Conservation (phyloP, 495 filamentous ascomycete genomes). For the Talaromyces nanjingensis region DNA sequence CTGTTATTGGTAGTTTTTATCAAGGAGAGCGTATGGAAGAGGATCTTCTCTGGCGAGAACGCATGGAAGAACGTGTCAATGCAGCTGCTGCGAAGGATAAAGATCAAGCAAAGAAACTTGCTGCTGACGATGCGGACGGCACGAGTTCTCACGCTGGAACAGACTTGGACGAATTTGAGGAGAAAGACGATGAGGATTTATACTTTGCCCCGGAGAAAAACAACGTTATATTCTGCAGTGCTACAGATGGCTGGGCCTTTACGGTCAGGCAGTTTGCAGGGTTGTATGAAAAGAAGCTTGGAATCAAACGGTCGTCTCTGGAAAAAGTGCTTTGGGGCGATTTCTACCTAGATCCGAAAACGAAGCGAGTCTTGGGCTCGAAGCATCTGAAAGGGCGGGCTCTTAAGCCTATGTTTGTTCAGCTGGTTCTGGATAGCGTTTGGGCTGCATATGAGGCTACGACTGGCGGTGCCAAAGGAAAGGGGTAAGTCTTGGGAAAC, state of each 20-base stretch:
- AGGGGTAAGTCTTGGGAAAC: slow-evolving; percentile 53
- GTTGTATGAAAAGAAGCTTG: slow-evolving; percentile 93
- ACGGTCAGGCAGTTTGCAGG: slow-evolving; percentile 90
- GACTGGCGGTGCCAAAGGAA: slow-evolving; percentile 69
- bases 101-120: slow-evolving; percentile 38
- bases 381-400: slow-evolving; percentile 90
- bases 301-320: slow-evolving; percentile 82
- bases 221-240: slow-evolving; percentile 98
- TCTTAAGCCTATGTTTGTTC: slow-evolving; percentile 96
- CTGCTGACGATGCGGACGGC: slow-evolving; percentile 29
- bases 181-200: slow-evolving; percentile 91
- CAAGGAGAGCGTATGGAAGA: slow-evolving; percentile 99
- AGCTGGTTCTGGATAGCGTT: slow-evolving; percentile 89
- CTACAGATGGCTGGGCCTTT: slow-evolving; percentile 97
- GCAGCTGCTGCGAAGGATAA: slow-evolving; percentile 36
- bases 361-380: slow-evolving; percentile 79
- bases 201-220: slow-evolving; percentile 98
- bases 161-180: slow-evolving; percentile 57
- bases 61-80: slow-evolving; percentile 77
- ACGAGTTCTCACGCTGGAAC: slow-evolving; percentile 12
- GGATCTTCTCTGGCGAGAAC: slow-evolving; percentile 91
- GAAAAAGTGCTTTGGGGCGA: slow-evolving; percentile 98
- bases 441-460: slow-evolving; percentile 97
- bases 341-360: slow-evolving; percentile 94
- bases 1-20: slow-evolving; percentile 94